A percentile compares a stretch with the other conserved stretches of the same genome.
These are phyloP conservation scores for Tricholoma flavovirens DNA, from an alignment of 768 basidiomycete species.

Conservation along the genomic window DNA sequence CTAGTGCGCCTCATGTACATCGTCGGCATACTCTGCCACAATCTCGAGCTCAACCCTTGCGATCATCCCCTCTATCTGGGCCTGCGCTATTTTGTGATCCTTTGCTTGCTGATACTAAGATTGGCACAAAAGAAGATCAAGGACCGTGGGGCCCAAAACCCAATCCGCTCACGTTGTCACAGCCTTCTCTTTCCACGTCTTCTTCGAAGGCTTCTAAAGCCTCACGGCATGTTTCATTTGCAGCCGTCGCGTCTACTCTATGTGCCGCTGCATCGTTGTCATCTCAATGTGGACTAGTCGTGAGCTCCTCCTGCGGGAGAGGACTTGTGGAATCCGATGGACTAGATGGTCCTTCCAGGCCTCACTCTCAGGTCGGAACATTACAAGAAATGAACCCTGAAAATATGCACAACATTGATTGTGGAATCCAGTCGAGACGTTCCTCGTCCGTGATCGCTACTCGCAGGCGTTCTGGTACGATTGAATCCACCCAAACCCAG, in stretches of 20 bases:
- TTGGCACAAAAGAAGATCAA: not conserved
- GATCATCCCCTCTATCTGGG: constrained; percentile 39
- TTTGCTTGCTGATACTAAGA: constrained; percentile 1
- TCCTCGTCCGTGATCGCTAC: not conserved
- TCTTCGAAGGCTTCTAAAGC: constrained; percentile 1
- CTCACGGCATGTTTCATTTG: not conserved
- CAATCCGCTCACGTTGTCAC: not conserved
- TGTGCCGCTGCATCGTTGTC: not conserved
- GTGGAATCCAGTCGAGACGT: not conserved
- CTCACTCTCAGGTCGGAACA: not conserved
- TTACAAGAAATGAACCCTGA: not conserved
- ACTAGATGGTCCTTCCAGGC: not conserved
- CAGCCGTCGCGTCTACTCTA: not conserved
- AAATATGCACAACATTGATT: not conserved
- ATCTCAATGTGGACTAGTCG: not conserved
- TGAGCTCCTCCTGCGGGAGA: not conserved
- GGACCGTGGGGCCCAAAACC: not conserved
- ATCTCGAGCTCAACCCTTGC: constrained; percentile 18
- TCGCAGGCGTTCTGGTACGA: not conserved
- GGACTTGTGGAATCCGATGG: not conserved
- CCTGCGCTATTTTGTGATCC: constrained; percentile 25
- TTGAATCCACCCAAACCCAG: not conserved
- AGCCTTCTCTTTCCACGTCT: not conserved
- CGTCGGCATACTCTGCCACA: not conserved
- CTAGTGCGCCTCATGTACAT: not conserved